These are phyloP conservation scores for Backusella parvicylindrica DNA, from an alignment of 192 early-diverging fungal species.

Conservation along the genomic window DNA sequence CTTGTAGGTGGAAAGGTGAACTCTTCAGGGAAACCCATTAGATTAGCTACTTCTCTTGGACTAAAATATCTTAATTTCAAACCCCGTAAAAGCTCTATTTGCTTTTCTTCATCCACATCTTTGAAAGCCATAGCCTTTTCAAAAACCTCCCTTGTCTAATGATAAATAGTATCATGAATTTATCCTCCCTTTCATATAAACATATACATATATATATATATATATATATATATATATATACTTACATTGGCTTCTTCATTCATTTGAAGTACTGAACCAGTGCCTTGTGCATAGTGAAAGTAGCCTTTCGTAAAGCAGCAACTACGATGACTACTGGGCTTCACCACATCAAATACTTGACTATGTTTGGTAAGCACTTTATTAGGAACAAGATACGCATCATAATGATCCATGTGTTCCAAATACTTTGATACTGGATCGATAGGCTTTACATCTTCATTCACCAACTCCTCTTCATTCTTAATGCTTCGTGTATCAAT, in stretches of 20 bases:
- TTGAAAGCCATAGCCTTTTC: constrained; percentile 24
- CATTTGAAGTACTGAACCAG: constrained; percentile 54
- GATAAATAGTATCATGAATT: no score
- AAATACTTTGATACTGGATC: constrained; percentile 25
- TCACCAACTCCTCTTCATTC: constrained; percentile 21
- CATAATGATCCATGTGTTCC: constrained; percentile 18
- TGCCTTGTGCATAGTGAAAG: constrained; percentile 61
- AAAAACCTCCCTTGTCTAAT: constrained; percentile 34
- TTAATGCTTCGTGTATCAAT: constrained; percentile 24
- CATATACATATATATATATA: not conserved
- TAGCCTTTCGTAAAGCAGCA: constrained; percentile 87
- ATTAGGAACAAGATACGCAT: constrained; percentile 46
- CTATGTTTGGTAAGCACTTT: constrained; percentile 50
- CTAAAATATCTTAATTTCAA: constrained; percentile 55
- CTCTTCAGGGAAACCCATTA: constrained; percentile 76
- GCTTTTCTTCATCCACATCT: constrained; percentile 27
- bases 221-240: not conserved
- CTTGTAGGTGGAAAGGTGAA: constrained; percentile 72
- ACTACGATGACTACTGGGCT: constrained; percentile 52
- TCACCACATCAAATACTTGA: constrained; percentile 64
- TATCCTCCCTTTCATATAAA: no score
- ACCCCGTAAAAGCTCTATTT: constrained; percentile 31
- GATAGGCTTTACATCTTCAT: not conserved
- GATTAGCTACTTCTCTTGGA: constrained; percentile 62
- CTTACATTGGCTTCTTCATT: constrained; percentile 45